Percentiles rank a stretch among this genome's conserved stretches.
Evolutionary conservation across 306 rosid genomes (phyloP).

Genomic region (Purshia tridentata): DNA sequence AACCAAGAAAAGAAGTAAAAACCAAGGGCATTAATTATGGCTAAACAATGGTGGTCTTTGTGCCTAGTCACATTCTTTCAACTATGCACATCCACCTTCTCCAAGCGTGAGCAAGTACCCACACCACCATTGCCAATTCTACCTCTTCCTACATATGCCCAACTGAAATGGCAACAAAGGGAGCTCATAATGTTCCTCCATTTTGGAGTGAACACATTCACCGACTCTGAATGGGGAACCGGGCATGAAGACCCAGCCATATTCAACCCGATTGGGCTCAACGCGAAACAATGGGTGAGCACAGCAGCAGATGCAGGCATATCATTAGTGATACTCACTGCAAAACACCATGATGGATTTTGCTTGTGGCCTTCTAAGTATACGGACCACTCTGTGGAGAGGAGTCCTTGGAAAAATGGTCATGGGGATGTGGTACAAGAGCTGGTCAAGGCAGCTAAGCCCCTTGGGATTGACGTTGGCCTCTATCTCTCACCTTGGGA

Average conservation of each 20-base stretch:
- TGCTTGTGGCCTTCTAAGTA: constrained; percentile 96
- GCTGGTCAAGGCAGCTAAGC: constrained; percentile 53
- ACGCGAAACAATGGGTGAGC: constrained; percentile 66
- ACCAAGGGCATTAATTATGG: constrained; percentile 30
- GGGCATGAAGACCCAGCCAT: constrained; percentile 66
- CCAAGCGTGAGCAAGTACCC: constrained; percentile 30
- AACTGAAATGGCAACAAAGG: constrained; percentile 94
- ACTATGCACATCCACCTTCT: constrained; percentile 16
- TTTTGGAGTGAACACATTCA: constrained; percentile 93
- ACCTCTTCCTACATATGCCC: constrained; percentile 87
- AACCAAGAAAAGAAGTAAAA: background rate
- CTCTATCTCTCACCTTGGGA: constrained; percentile 95
- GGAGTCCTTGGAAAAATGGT: constrained; percentile 71
- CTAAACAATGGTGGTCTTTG: constrained; percentile 29
- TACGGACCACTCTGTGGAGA: constrained; percentile 68
- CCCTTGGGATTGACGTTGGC: constrained; percentile 61
- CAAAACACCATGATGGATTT: constrained; percentile 96
- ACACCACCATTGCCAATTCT: constrained; percentile 83
- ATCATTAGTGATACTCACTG: constrained; percentile 76
- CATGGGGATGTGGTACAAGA: constrained; percentile 72
- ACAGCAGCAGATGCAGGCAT: constrained; percentile 70
- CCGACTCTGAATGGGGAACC: constrained; percentile 77
- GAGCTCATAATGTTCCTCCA: constrained; percentile 94
- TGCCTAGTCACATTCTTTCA: constrained; percentile 35
- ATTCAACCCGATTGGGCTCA: constrained; percentile 61